phyloP scores from a whole-genome alignment of 441 rosid species.

The Flueggea neowawraea region DNA sequence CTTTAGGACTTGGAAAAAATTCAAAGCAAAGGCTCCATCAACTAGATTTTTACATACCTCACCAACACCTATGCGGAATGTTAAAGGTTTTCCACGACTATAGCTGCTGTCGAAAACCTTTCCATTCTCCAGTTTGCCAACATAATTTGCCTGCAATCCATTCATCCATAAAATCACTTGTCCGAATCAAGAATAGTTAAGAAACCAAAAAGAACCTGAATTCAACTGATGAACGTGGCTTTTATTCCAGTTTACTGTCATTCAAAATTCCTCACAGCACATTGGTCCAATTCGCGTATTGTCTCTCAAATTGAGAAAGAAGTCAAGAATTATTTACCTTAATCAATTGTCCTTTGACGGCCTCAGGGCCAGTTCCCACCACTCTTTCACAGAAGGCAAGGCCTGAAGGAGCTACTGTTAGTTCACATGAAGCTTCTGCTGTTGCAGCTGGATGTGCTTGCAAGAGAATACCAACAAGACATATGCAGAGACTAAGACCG shows the following conservation, averaged over 20 bases:
- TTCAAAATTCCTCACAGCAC: too few relatives aligned
- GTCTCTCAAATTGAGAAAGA: background rate
- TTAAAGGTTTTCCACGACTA: constrained; percentile 78
- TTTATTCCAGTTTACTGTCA: too few relatives aligned
- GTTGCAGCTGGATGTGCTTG: constrained; percentile 23
- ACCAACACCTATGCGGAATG: constrained; percentile 77
- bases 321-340: constrained; percentile 40
- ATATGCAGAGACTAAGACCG: constrained; percentile 32
- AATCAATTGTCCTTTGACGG: constrained; percentile 77
- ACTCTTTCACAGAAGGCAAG: constrained; percentile 83
- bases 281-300: background rate
- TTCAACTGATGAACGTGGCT: too few relatives aligned
- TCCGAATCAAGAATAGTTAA: background rate
- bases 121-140: constrained; percentile 83
- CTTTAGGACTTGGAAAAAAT: too few relatives aligned
- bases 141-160: constrained; percentile 63
- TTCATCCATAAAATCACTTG: background rate
- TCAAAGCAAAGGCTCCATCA: background rate
- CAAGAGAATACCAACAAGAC: constrained; percentile 32
- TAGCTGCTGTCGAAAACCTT: constrained; percentile 93
- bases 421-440: constrained; percentile 52
- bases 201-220: too few relatives aligned
- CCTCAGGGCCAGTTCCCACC: constrained; percentile 72
- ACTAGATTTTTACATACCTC: constrained; percentile 42
- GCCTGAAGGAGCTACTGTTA: constrained; percentile 76